These are phyloP conservation scores for Paramyrothecium sp. DNA, from an alignment of 2,329 filamentous ascomycete species.

Conservation along the genomic window DNA sequence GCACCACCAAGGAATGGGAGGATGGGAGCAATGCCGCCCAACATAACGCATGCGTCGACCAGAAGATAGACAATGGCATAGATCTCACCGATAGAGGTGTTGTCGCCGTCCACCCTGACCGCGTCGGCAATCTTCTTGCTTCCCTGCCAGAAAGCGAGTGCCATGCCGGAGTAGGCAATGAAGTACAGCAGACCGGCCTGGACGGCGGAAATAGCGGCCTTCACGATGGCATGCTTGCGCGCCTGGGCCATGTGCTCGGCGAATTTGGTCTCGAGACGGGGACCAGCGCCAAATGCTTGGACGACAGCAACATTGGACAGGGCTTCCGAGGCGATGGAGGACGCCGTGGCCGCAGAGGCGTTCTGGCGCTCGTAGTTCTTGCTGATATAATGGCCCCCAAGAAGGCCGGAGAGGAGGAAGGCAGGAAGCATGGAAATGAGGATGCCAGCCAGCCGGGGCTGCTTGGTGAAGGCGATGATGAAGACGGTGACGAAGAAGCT, in stretches of 20 bases:
- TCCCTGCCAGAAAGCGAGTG: slow-evolving; percentile 67
- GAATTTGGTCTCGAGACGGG: slow-evolving; percentile 59
- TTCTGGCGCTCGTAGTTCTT: slow-evolving; percentile 50
- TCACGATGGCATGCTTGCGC: slow-evolving; percentile 53
- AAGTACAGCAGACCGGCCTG: slow-evolving; percentile 65
- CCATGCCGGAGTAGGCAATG: slow-evolving; percentile 65
- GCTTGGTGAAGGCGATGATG: slow-evolving; percentile 64
- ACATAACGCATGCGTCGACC: slow-evolving; percentile 61
- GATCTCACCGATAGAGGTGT: slow-evolving; percentile 45
- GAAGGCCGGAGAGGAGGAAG: slow-evolving; percentile 56
- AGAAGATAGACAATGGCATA: slow-evolving; percentile 66
- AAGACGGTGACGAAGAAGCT: slow-evolving; percentile 69
- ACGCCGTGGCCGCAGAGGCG: slow-evolving; percentile 54
- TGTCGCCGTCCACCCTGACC: slow-evolving; percentile 28
- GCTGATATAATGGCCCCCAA: slow-evolving; percentile 53
- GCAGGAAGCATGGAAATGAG: slow-evolving; percentile 62
- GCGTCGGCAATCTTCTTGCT: slow-evolving; percentile 48
- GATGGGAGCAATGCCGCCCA: slow-evolving; percentile 62
- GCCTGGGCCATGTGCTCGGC: slow-evolving; percentile 38
- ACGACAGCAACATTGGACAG: slow-evolving; percentile 61
- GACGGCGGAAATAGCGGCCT: slow-evolving; percentile 53
- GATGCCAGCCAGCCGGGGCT: slow-evolving; percentile 62
- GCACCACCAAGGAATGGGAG: slow-evolving; percentile 60
- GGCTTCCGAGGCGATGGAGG: slow-evolving; percentile 61
- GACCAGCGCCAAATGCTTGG: slow-evolving; percentile 61